A percentile compares a stretch with the other conserved stretches of the same genome.
Evolutionary conservation across 2,329 filamentous ascomycete genomes (phyloP).

Genomic region (Cladosporium sp.): DNA sequence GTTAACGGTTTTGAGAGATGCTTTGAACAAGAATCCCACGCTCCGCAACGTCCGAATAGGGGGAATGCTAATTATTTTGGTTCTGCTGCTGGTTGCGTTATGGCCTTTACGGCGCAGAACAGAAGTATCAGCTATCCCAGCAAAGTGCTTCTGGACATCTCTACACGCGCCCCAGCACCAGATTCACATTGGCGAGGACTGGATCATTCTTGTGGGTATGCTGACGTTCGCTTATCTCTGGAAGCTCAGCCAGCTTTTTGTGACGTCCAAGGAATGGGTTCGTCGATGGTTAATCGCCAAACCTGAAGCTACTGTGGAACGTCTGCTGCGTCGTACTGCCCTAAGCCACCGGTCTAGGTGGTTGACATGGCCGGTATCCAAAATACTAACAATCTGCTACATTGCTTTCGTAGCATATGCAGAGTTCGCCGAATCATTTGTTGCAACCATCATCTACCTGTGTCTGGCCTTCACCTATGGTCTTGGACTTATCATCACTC

Average conservation of each 20-base stretch:
- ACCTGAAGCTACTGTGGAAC: background rate
- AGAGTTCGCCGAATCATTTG: constrained; percentile 3
- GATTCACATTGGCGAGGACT: background rate
- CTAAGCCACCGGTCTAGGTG: background rate
- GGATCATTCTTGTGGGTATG: constrained; percentile 1
- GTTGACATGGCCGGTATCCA: background rate
- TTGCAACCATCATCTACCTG: background rate
- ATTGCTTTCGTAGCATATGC: background rate
- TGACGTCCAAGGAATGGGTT: background rate
- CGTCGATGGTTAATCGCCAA: background rate
- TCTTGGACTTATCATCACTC: background rate
- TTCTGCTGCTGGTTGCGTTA: constrained; percentile 14
- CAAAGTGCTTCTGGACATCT: background rate
- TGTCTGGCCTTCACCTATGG: background rate
- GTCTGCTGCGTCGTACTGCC: background rate
- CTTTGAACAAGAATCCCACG: constrained; percentile 17
- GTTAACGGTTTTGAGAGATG: constrained; percentile 23
- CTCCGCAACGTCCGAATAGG: constrained; percentile 20
- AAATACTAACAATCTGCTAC: background rate
- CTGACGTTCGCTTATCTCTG: constrained; percentile 16
- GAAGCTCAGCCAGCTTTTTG: constrained; percentile 21
- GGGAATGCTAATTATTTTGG: constrained; percentile 22
- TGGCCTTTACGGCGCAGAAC: background rate
- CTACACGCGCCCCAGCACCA: too few relatives aligned
- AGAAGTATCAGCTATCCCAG: background rate